Conservation (phyloP, 2,329 filamentous ascomycete genomes). For the Microcyclospora pomicola region DNA sequence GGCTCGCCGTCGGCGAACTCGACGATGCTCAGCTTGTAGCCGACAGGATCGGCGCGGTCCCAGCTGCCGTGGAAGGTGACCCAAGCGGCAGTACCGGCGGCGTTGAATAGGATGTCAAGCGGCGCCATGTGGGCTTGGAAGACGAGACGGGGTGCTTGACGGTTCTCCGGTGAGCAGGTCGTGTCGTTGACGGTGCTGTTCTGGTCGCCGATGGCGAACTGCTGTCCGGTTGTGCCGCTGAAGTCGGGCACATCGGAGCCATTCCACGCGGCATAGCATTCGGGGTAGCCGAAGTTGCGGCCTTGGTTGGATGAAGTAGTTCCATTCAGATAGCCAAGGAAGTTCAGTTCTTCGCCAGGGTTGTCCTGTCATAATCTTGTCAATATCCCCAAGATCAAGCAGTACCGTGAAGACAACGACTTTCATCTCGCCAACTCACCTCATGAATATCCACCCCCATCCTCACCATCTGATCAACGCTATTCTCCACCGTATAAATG, state of each 20-base stretch:
- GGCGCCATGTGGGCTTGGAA: conserved; percentile 57
- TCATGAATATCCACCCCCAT: conserved; percentile 26
- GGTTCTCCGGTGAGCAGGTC: conserved; percentile 27
- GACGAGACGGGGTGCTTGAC: conserved; percentile 38
- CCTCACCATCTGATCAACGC: conserved; percentile 44
- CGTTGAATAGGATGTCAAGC: conserved; percentile 54
- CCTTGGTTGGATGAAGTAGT: conserved; percentile 29
- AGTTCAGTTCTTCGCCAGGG: conserved; percentile 62
- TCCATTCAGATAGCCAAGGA: conserved; percentile 48
- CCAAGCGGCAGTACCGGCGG: conserved; percentile 45
- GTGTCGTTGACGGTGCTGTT: conserved; percentile 35
- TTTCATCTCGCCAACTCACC: neutral
- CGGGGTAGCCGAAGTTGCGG: conserved; percentile 56
- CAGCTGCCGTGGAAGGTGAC: conserved; percentile 61
- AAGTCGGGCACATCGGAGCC: conserved; percentile 37
- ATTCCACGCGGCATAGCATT: conserved; percentile 55
- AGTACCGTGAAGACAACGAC: conserved; percentile 15
- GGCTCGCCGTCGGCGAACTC: conserved; percentile 35
- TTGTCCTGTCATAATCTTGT: conserved; percentile 50
- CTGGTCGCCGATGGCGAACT: conserved; percentile 36
- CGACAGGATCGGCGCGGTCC: conserved; percentile 35
- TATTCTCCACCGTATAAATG: conserved; percentile 53
- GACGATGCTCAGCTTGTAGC: conserved; percentile 38
- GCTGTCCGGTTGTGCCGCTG: conserved; percentile 30
- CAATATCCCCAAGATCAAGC: conserved; percentile 22